Evolutionary conservation across 2,329 filamentous ascomycete species (phyloP).

Genomic region (Cladosporium sp.): DNA sequence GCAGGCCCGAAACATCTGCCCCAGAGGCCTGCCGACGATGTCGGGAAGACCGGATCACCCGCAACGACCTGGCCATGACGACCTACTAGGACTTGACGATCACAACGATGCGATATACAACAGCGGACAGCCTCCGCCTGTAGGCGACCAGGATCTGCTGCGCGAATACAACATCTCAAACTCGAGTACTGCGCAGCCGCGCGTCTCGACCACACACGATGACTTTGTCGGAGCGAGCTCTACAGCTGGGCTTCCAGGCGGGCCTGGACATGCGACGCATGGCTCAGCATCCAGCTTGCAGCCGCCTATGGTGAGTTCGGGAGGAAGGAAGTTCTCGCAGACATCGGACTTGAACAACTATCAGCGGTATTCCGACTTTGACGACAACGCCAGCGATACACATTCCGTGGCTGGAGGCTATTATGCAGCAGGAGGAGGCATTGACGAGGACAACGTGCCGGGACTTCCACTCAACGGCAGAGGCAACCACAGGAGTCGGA

Average conservation of each 20-base stretch:
- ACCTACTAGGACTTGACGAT: slow-evolving; percentile 65
- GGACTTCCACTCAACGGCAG: slow-evolving; percentile 51
- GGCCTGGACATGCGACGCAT: slow-evolving; percentile 36
- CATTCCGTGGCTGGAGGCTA: slow-evolving; percentile 48
- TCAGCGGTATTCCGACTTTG: slow-evolving; percentile 83
- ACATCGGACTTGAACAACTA: slow-evolving; percentile 83
- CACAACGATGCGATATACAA: slow-evolving; percentile 65
- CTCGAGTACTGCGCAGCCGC: slow-evolving; percentile 58
- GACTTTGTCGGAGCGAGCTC: slow-evolving; percentile 73
- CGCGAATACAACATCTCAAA: slow-evolving; percentile 69
- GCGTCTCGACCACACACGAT: slow-evolving; percentile 90
- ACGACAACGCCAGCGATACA: slow-evolving; percentile 50
- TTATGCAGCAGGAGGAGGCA: slow-evolving; percentile 64
- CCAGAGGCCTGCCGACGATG: slow-evolving; percentile 30
- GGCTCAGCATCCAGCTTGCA: slow-evolving; percentile 27
- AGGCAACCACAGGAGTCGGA: slow-evolving; percentile 57
- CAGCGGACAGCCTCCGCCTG: slow-evolving; percentile 70
- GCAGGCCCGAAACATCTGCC: slow-evolving; percentile 11
- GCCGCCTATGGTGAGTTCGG: slow-evolving; percentile 36
- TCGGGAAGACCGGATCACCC: slow-evolving; percentile 53
- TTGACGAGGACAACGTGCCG: slow-evolving; percentile 53
- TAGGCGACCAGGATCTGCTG: slow-evolving; percentile 76
- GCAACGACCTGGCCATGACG: slow-evolving; percentile 39
- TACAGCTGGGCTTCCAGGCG: slow-evolving; percentile 40
- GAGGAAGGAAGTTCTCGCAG: slow-evolving; percentile 59